Percentiles rank a stretch among this genome's conserved stretches.
Conservation (phyloP, 371 early-diverging fungal species). For the Thermomucor indicae-seudaticae region DNA sequence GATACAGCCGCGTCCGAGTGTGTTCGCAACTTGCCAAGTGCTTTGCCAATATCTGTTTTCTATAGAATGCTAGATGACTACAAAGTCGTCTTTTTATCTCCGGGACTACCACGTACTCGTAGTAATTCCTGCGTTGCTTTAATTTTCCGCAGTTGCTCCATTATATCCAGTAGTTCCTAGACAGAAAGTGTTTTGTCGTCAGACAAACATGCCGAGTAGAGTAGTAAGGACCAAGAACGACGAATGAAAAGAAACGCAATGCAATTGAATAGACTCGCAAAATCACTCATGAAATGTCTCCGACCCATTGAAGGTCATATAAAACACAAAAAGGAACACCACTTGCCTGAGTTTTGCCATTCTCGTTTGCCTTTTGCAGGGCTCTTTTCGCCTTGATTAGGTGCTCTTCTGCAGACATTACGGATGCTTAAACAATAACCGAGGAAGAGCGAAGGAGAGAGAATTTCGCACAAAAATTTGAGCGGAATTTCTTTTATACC, state of each 20-base stretch:
- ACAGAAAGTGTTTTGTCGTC: too few species aligned
- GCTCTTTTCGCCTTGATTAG: conserved; percentile 16
- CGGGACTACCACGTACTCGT: conserved; percentile 13
- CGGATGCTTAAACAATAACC: background rate
- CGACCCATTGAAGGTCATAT: too few species aligned
- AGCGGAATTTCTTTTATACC: too few species aligned
- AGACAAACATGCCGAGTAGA: too few species aligned
- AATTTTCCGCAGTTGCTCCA: conserved; percentile 17
- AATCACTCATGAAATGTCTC: too few species aligned
- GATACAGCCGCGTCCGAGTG: conserved; percentile 56
- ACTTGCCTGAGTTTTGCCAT: conserved; percentile 10
- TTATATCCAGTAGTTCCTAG: conserved; percentile 26
- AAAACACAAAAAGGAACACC: too few species aligned
- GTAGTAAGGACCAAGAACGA: too few species aligned
- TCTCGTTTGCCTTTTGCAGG: conserved; percentile 15
- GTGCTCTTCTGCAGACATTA: conserved; percentile 10
- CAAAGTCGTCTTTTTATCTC: background rate
- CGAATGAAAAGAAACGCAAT: too few species aligned
- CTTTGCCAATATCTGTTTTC: conserved; percentile 77
- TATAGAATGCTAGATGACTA: conserved; percentile 4
- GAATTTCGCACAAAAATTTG: background rate
- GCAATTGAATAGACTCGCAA: too few species aligned
- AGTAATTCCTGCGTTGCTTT: conserved; percentile 30
- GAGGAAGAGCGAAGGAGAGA: background rate
- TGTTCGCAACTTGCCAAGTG: conserved; percentile 67